Base-by-base conservation (phyloP, 2,329 filamentous ascomycete species). In the Fusarium stilboides region DNA sequence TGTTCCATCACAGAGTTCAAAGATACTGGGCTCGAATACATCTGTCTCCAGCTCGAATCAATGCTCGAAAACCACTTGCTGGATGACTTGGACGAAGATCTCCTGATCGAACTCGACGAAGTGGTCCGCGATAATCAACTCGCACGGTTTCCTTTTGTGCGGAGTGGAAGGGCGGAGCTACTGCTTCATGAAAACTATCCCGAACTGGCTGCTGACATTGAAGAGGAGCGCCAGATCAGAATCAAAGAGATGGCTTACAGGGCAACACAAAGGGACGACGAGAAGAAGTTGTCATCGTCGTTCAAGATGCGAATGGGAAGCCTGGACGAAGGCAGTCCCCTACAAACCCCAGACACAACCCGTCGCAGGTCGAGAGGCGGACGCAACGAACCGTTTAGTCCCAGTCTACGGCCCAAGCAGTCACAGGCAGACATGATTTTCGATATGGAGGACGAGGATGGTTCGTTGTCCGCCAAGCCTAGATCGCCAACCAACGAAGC, bases 41-140 rank as follows among this genome's bases (percentile, higher is more conserved):
- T 98, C 22, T 97, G 94, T 74, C 83, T 97, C 44, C 97, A 97
- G 74, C 85, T 98, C 59, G 96, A 99, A 78, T 89, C 90, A 8
- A 93, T 98, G 86, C 88, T 99, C 51, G 94, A 98, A 75, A 97
- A 97, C 67, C 91, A 93, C 72, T 85, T 95, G 17, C 85, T 99
- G 4, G 92, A 97, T 69, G 91, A 94, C 59, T 86, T 99, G 17
- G 94, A 98, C 55, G 89, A 92, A 42, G 91, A 97, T 62, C 81
- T 98, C n/a, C 81, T 98, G 17, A 74, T 87, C 4, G 93, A 98
- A 55, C 85, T 99, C 4, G 94, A 98, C 76, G 84, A 87, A 50
- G 87, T 94, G 13, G 94, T 97, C 15, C 90, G 91, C 61, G 88
- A 90, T 44, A 97, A 97, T 71, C 96, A 99, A 76, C 81, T 94